Base-by-base conservation (phyloP, 345 rosid genomes). In the Populus tremula region DNA sequence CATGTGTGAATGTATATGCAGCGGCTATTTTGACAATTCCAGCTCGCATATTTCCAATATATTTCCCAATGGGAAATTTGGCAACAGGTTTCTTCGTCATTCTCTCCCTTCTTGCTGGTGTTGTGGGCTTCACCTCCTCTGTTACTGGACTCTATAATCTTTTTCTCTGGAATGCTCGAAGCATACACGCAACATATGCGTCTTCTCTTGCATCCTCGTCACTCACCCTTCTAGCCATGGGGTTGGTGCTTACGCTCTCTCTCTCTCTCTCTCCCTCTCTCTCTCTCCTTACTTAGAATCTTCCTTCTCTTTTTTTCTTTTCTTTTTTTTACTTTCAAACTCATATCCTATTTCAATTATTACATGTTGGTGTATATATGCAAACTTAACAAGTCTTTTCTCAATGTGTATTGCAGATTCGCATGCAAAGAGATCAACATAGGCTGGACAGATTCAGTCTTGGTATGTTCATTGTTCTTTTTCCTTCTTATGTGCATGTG, bases 191-290 rank as follows among this genome's bases (percentile, higher is more conserved):
- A 0, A 97, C 97, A 23, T 90, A 93, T 20, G 85, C 87, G n/a
- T 89, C 92, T 36, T 91, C 97, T 70, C 76, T 94, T 17, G 54
- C 87, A 50, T 71, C 95, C 35, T 86, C 89, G 88, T 71, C 89
- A 39, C 94, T 94, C 81, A 88, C 94, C 77, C 83, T 94, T 45
- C 86, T 93, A 31, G 92, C 98, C 81, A 85, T 90, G 97, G 97
- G 98, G 98, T 94, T 67, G 45, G 38, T 35, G 4, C 18, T 47
- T 39, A 50, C 67, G 12, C 67, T 45, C 14, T 62, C 49, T 75
- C 45, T 33, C 5, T 33, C 27, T 27, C 27, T 27, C 49, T 75
- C 45, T 33, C 5, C 4, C 27, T 27, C 27, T 27, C 2, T 0
- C 45, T 41, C 45, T 41, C 4, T 10, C 14, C 12, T 43, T 41